These are phyloP conservation scores for Mycena olivaceomarginata DNA, from an alignment of 768 basidiomycete species.

Conservation along the genomic window DNA sequence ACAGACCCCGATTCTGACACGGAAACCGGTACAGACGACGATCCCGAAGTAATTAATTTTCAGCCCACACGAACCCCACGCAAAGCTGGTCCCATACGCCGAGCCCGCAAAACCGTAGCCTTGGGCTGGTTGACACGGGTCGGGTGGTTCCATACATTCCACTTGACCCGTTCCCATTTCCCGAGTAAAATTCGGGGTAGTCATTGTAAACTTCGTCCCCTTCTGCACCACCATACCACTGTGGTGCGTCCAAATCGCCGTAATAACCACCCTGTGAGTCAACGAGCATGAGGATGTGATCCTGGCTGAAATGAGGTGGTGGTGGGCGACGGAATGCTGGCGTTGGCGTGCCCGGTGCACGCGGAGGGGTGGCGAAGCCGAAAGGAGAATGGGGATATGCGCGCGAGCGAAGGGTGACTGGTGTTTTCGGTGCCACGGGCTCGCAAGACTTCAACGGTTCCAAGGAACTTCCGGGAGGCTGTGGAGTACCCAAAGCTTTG, in stretches of 20 bases:
- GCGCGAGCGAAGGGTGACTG: background rate
- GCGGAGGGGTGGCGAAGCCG: background rate
- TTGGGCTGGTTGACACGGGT: slow-evolving; percentile 10
- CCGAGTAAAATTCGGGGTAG: background rate
- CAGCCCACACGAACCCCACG: too few relatives aligned
- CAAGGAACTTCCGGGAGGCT: too few relatives aligned
- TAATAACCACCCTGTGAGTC: background rate
- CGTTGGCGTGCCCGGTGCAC: background rate
- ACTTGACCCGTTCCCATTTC: slow-evolving; percentile 15
- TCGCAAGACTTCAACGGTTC: too few relatives aligned
- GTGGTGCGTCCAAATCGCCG: background rate
- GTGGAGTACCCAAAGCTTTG: too few relatives aligned
- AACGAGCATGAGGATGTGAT: slow-evolving; percentile 3
- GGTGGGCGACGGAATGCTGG: background rate
- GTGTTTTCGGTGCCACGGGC: background rate
- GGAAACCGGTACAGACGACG: too few relatives aligned
- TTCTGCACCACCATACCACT: background rate
- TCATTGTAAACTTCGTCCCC: background rate
- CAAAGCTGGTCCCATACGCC: too few relatives aligned
- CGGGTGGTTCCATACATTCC: background rate
- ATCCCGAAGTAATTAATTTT: too few relatives aligned
- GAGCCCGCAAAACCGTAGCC: too few relatives aligned
- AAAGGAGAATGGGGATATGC: background rate
- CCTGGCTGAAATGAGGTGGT: background rate
- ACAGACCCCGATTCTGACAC: too few relatives aligned